phyloP scores from a whole-genome alignment of 2,329 filamentous ascomycete species.

The Pleomassaria siparia region DNA sequence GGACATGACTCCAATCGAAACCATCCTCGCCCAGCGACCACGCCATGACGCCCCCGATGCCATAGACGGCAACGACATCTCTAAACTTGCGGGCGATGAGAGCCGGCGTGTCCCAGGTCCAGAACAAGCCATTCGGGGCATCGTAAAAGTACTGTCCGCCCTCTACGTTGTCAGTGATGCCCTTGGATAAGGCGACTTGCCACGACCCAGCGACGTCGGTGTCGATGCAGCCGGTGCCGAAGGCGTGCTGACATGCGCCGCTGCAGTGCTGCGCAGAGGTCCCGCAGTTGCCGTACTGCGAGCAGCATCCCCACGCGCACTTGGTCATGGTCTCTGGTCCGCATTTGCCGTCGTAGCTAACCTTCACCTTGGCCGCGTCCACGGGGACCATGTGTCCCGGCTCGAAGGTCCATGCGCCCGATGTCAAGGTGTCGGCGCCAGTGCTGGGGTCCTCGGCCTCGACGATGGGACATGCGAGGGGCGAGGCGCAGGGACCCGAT shows the following conservation, averaged over 20 bases:
- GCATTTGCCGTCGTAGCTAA: conserved; percentile 33
- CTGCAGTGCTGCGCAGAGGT: conserved; percentile 27
- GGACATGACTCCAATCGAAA: conserved; percentile 45
- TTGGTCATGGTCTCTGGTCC: conserved; percentile 30
- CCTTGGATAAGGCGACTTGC: conserved; percentile 54
- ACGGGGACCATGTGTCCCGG: conserved; percentile 26
- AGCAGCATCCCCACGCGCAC: conserved; percentile 34
- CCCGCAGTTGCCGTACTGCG: conserved; percentile 38
- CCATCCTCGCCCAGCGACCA: conserved; percentile 73
- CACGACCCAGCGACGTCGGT: conserved; percentile 60
- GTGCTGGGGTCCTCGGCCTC: conserved; percentile 61
- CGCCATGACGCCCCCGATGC: conserved; percentile 71
- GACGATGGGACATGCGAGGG: conserved; percentile 62
- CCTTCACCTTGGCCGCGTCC: conserved; percentile 13
- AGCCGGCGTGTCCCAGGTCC: conserved; percentile 70
- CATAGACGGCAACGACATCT: conserved; percentile 57
- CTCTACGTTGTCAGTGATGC: conserved; percentile 56
- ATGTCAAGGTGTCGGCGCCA: conserved; percentile 61
- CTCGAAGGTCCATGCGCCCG: conserved; percentile 58
- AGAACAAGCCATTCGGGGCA: conserved; percentile 60
- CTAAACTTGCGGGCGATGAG: conserved; percentile 65
- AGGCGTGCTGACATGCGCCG: conserved; percentile 36
- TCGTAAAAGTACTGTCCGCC: conserved; percentile 75
- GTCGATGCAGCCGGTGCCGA: conserved; percentile 47
- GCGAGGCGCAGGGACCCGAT: conserved; percentile 48